These are phyloP conservation scores for Tremella fuciformis DNA, from an alignment of 768 basidiomycete genomes.

Conservation along the genomic window DNA sequence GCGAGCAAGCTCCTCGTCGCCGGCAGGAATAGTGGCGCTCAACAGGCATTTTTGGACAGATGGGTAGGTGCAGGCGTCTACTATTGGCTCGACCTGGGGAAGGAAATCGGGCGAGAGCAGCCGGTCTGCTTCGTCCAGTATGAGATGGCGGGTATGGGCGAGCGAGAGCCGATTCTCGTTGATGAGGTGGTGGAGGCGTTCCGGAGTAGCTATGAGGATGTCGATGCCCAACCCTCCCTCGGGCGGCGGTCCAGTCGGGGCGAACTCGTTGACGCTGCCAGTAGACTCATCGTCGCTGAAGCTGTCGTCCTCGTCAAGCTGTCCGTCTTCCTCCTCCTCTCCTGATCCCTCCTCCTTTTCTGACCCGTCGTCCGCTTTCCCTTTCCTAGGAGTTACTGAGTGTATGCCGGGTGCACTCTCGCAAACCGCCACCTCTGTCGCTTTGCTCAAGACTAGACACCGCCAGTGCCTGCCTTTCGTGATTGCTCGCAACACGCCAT, in stretches of 20 bases:
- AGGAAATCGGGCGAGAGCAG: constrained; percentile 86
- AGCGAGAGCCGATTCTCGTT: constrained; percentile 58
- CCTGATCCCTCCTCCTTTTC: constrained; percentile 67
- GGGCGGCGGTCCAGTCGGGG: background rate
- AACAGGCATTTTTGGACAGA: constrained; percentile 81
- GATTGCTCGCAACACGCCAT: constrained; percentile 84
- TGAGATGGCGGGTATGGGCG: constrained; percentile 69
- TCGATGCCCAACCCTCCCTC: constrained; percentile 56
- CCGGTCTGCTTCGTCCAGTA: constrained; percentile 88
- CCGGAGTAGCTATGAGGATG: constrained; percentile 85
- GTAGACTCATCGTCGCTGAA: constrained; percentile 5
- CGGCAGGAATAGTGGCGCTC: constrained; percentile 88
- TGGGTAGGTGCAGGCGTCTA: constrained; percentile 69
- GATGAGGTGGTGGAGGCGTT: constrained; percentile 78
- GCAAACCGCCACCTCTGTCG: constrained; percentile 72
- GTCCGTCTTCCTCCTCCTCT: constrained; percentile 1
- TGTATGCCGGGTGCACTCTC: constrained; percentile 30
- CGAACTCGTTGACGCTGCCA: background rate
- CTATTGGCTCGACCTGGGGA: constrained; percentile 80
- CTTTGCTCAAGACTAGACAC: constrained; percentile 78
- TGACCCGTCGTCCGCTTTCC: constrained; percentile 53
- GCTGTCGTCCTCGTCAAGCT: constrained; percentile 41
- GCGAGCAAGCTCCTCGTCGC: constrained; percentile 82
- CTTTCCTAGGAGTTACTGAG: background rate
- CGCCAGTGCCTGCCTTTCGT: constrained; percentile 66